Percentiles rank a stretch among this genome's conserved stretches.
These are phyloP conservation scores for Chytriomyces confervae DNA, from an alignment of 192 early-diverging fungal genomes.

Conservation along the genomic window DNA sequence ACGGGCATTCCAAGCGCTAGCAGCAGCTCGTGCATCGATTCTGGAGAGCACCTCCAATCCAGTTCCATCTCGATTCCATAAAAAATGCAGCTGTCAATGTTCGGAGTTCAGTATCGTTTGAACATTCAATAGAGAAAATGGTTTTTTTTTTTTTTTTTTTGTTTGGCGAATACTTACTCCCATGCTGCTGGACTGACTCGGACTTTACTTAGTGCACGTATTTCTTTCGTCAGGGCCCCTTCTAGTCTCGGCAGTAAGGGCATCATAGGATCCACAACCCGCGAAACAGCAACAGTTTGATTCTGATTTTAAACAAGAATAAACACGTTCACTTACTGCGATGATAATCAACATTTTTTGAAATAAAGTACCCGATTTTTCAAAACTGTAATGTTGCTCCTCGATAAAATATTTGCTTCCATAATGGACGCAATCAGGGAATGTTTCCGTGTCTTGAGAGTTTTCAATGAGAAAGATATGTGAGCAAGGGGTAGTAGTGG, in stretches of 20 bases:
- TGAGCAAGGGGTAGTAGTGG: background rate
- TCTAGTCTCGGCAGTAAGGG: background rate
- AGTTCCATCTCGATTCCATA: background rate
- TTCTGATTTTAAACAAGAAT: background rate
- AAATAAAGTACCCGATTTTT: conserved; percentile 5
- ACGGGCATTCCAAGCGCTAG: background rate
- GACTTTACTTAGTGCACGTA: background rate
- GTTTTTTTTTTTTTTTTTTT: too few relatives aligned
- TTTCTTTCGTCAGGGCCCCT: background rate
- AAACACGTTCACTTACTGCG: background rate
- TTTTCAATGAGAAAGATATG: background rate
- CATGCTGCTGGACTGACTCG: background rate
- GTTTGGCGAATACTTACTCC: too few relatives aligned
- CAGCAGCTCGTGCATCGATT: background rate
- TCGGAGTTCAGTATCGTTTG: too few relatives aligned
- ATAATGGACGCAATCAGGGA: conserved; percentile 27
- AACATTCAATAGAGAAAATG: too few relatives aligned
- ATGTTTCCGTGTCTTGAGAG: conserved; percentile 22
- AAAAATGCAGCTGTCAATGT: too few relatives aligned
- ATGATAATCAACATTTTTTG: background rate
- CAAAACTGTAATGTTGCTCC: conserved; percentile 1
- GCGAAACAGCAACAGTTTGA: background rate
- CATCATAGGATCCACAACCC: background rate
- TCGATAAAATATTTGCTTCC: conserved; percentile 31
- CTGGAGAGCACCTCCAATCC: background rate